These are phyloP conservation scores for Collariella sp. DNA, from an alignment of 495 filamentous ascomycete species.

Conservation along the genomic window DNA sequence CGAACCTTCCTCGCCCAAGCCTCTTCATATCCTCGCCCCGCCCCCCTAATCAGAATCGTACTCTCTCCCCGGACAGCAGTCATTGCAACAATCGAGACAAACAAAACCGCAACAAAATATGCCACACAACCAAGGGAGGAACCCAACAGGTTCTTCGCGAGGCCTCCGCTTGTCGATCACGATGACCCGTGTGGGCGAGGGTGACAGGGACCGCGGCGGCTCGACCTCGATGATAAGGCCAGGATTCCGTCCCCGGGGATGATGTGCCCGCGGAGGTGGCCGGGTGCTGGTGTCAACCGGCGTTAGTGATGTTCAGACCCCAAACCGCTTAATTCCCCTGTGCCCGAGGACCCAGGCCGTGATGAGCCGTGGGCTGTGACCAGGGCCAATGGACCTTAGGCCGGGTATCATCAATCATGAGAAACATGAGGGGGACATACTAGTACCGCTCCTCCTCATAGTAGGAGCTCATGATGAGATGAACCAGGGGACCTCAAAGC, in stretches of 20 bases:
- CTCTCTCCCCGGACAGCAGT: constrained; percentile 1
- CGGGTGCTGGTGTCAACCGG: background rate
- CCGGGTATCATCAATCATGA: too few species aligned
- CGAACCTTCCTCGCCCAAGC: background rate
- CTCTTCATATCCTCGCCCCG: background rate
- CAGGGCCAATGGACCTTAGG: too few species aligned
- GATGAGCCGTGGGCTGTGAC: too few species aligned
- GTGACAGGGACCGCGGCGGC: constrained; percentile 5
- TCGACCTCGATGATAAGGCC: constrained; percentile 5
- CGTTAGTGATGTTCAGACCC: background rate
- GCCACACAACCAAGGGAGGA: constrained; percentile 10
- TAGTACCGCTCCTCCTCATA: constrained; percentile 7
- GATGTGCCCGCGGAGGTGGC: constrained; percentile 3
- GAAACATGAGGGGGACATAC: background rate
- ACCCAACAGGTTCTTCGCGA: background rate
- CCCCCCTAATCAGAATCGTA: constrained; percentile 4
- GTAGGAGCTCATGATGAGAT: background rate
- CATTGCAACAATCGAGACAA: constrained; percentile 6
- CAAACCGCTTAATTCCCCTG: too few species aligned
- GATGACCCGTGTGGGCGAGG: constrained; percentile 7
- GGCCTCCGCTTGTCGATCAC: constrained; percentile 8
- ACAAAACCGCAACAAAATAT: constrained; percentile 4
- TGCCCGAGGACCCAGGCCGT: too few species aligned
- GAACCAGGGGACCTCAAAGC: too few species aligned
- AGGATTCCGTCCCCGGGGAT: background rate